Evolutionary conservation across 768 basidiomycete genomes (phyloP), one percentile per base, ranked within the genome.

Genomic region (Termitomyces sp.): DNA sequence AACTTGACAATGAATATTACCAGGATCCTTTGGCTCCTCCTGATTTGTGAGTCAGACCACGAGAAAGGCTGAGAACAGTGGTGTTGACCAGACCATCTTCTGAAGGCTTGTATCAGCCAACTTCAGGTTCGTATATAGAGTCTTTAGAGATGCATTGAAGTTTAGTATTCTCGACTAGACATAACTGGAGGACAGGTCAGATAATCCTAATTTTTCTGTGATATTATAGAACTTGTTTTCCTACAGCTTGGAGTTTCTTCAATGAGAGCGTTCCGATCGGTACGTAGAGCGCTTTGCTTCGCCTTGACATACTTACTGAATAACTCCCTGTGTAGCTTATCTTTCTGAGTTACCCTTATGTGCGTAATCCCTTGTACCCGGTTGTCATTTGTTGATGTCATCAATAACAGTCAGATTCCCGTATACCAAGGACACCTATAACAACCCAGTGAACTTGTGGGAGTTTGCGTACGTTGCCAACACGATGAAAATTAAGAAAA

Each of bases 401-500:
- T 42, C 24, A 6, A 22, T 42, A 33, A 51, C 66, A 84, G 83
- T 80, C 65, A 81, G 82, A 34, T 86, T 86, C 71, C 73, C 82
- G 12, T 86, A 86, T 66, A 86, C 85, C 1, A 70, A 68, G 49
- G 81, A 83, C 27, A 87, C 84, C 4, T 86, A 84, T 73, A 86
- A 83, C 69, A 79, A 85, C 65, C 85, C 84, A 0, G 81, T 84
- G 55, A 81, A 78, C 58, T 68, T 86, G 13, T 86, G 84, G 83
- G 70, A 64, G 6, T 85, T 82, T 55, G 81, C 81, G 83, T 83
- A 71, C 56, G 77, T 74, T 27, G 20, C 15, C 22, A 55, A 13
- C 33, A 51, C 6, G 6, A 16, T 22, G 13, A 45, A 55, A 16
- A 6, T 30, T 3, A 20, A 15, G 13, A 13, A 39, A 18, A 54